Base-by-base conservation (phyloP, 2,329 filamentous ascomycete genomes). In the Ophiostoma ulmi region DNA sequence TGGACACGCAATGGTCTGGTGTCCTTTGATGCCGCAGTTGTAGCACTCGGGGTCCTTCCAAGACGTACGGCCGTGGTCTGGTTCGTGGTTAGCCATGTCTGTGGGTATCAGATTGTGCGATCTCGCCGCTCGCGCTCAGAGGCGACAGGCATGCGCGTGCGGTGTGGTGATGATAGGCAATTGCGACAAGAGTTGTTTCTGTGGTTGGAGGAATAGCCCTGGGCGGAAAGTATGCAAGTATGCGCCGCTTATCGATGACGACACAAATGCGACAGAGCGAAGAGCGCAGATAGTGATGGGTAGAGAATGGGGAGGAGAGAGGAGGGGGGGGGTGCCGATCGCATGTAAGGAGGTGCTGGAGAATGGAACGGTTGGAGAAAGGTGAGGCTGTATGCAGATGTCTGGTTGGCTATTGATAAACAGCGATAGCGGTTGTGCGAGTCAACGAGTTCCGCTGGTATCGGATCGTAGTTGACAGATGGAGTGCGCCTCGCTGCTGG, bases 1-100 rank as follows among this genome's bases (percentile, higher is more conserved):
- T 8, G 84, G 85, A 75, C 85, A 87, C 68, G 83, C 83, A 69
- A 86, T 78, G 14, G 83, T 79, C 80, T 84, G 86, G 75, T 87
- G 85, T 4, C 83, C 83, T 39, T 78, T 77, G 67, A 77, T 76
- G 69, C 84, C 84, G 74, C 85, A 87, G 75, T 86, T 87, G 76
- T 86, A 86, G 76, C 85, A 87, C 73, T 80, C 74, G 8, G 78
- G 78, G 70, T 79, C 79, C 58, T 76, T 71, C 68, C 74, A 73
- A 17, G 75, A 69, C 22, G 75, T 69, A 13, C 76, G 31, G 17
- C 35, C 73, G 61, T 76, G 77, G 1, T 78, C 78, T 13, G 78
- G 77, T 38, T 76, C 76, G 14, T 68, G 71, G 52, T 72, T 72
- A 22, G 73, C 72, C 75, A 77, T 77, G 52, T 6, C 22, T 65